phyloP scores from a whole-genome alignment of 176 grass and related monocot genomes.

The Zizania latifolia region DNA sequence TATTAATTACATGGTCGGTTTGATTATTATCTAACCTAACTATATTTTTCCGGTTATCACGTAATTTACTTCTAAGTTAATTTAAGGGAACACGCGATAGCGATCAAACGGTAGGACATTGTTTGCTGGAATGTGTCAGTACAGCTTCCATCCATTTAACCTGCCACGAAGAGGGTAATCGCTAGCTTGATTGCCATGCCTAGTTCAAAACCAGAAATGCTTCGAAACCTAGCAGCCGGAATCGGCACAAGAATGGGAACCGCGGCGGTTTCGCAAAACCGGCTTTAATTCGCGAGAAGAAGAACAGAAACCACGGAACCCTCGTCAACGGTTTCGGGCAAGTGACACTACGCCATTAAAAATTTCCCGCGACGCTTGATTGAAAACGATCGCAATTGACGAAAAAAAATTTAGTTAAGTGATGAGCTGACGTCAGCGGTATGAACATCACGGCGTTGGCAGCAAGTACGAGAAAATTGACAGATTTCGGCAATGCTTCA shows the following conservation, averaged over 20 bases:
- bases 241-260: not conserved
- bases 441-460: not conserved
- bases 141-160: no score
- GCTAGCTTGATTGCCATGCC: no score
- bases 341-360: not conserved
- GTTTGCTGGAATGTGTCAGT: no score
- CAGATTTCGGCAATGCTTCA: not conserved
- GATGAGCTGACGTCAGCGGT: not conserved
- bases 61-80: no score
- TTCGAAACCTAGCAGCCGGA: not conserved
- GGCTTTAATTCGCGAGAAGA: constrained; percentile 18
- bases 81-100: no score
- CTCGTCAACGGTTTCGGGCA: constrained; percentile 23
- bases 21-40: no score
- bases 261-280: constrained; percentile 1
- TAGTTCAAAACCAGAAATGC: no score
- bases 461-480: constrained; percentile 3
- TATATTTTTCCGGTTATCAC: no score
- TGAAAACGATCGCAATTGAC: not conserved
- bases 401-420: not conserved
- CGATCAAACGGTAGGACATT: no score
- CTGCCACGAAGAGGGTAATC: no score
- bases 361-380: not conserved
- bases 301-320: constrained; percentile 23
- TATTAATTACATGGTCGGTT: no score